Conservation (phyloP, 257 asterid genomes). For the Solanum chaucha region DNA sequence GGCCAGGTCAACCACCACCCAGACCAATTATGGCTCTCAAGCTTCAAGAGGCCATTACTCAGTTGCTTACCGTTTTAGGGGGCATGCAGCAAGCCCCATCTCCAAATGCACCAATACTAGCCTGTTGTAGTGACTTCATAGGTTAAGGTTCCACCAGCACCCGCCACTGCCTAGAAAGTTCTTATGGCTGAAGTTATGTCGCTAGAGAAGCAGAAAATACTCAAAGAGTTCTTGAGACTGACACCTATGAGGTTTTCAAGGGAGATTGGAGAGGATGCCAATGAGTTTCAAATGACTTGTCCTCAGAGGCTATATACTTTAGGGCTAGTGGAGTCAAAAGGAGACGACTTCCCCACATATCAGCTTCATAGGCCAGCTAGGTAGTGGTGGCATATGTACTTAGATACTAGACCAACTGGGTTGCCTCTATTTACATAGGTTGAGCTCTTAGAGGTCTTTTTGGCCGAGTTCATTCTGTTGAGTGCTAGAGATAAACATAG, state of each 20-base stretch:
- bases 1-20: background rate
- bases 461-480: background rate
- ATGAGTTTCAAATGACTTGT: too few relatives aligned
- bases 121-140: rapidly evolving
- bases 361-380: background rate
- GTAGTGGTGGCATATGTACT: background rate
- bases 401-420: too few relatives aligned
- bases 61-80: background rate
- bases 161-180: background rate
- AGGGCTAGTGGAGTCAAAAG: background rate
- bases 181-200: background rate
- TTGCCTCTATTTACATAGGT: background rate
- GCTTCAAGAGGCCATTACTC: background rate
- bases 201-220: background rate
- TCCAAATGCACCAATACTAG: background rate
- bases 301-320: background rate
- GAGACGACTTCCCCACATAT: background rate
- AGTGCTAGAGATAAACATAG: background rate
- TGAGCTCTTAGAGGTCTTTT: background rate
- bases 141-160: background rate
- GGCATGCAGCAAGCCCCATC: background rate
- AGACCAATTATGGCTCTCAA: background rate
- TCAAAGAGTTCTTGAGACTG: background rate
- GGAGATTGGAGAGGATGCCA: background rate
- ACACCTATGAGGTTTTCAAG: background rate